phyloP scores from a whole-genome alignment of 768 basidiomycete genomes.

The Mrakia hoshinonis region DNA sequence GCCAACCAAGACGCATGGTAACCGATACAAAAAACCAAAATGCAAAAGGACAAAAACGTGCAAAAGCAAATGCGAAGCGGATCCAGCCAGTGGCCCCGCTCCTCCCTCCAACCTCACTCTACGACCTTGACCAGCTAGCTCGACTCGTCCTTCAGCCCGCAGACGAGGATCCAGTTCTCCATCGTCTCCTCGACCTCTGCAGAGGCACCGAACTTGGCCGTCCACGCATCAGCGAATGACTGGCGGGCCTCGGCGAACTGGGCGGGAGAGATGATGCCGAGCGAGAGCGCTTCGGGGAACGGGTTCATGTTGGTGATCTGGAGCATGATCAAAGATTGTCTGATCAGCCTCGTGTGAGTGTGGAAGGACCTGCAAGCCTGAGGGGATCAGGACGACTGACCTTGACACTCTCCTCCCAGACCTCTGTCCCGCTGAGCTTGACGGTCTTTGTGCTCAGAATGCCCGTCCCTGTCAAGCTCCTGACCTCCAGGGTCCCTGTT shows the following conservation, averaged over 20 bases:
- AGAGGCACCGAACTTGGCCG: too few relatives aligned
- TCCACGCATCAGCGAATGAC: background rate
- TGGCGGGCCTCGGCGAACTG: background rate
- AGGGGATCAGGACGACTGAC: background rate
- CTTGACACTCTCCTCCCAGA: conserved; percentile 4
- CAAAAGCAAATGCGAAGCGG: too few relatives aligned
- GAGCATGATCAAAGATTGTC: too few relatives aligned
- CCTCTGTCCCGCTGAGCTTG: background rate
- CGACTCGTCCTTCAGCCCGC: background rate
- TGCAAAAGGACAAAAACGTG: too few relatives aligned
- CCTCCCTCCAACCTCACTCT: too few relatives aligned
- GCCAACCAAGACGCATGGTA: too few relatives aligned
- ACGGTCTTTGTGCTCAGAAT: background rate
- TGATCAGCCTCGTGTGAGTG: too few relatives aligned
- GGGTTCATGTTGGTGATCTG: conserved; percentile 18
- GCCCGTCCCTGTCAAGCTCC: background rate
- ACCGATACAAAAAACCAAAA: too few relatives aligned
- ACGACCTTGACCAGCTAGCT: too few relatives aligned
- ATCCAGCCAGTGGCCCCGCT: too few relatives aligned
- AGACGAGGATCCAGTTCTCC: conserved; percentile 8
- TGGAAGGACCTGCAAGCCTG: background rate
- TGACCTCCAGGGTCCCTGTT: background rate
- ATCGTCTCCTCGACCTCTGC: conserved; percentile 7
- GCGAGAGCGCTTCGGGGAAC: conserved; percentile 1
- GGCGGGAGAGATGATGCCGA: background rate